Base-by-base conservation (phyloP, 306 rosid genomes). In the Prunus mume region DNA sequence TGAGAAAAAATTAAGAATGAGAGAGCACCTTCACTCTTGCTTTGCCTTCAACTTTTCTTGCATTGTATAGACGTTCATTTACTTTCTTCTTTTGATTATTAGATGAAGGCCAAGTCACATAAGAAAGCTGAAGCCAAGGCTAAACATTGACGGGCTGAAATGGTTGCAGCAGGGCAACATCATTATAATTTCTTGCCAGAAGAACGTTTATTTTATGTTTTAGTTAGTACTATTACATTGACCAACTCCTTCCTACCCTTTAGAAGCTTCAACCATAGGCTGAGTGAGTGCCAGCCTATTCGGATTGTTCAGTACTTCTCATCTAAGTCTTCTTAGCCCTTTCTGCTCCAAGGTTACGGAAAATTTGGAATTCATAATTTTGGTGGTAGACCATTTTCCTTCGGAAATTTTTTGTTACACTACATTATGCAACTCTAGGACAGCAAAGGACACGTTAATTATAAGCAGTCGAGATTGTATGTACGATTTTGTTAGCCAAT, bases 41-140 rank as follows among this genome's bases (percentile, higher is more conserved):
- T 9, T 12, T 45, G 50, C 30, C 30, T 28, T 28, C 30, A 3
- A 28, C 30, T 68, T 45, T 68, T 32, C 58, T 68, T 28, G 15
- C 5, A 17, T 27, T 55, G 25, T 55, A 10, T 7, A 25, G 13
- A 27, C 25, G 8, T 50, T 68, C 3, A 25, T 51, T 13, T 51
- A 51, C 56, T 51, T 17, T 51, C 17, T 55, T 24, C 7, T 7
- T 65, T 32, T 65, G 24, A 38, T 65, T 65, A 28, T 15, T 14
- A 27, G 46, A 7, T 65, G 46, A 32, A 17, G 56, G 56, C 56
- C 56, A 15, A 51, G 56, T 15, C n/a, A 17, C 56, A 51, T 51
- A 51, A 51, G 56, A 51, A 51, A 17, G 89, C 83, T 66, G 83
- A 60, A 66, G 83, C 86, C 25, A 83, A 86, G 73, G 85, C 73